Percentiles rank a stretch among this genome's conserved stretches.
These are phyloP conservation scores for Elsinoe necatrix DNA, from an alignment of 2,329 filamentous ascomycete species.

Conservation along the genomic window DNA sequence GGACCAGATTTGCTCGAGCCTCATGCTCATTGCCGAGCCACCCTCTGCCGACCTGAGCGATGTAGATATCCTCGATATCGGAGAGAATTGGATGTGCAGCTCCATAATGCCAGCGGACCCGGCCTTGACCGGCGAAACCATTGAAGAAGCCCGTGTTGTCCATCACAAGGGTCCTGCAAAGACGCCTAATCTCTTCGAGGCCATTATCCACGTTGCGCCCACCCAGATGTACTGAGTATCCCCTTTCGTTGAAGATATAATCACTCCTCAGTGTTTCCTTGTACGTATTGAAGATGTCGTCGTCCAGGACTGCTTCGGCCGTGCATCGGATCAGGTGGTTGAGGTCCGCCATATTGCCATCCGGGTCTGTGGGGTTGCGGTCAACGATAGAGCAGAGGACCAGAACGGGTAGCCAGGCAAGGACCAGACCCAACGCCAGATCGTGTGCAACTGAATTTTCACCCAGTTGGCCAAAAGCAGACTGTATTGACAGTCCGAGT, in stretches of 20 bases:
- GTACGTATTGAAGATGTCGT: conserved; percentile 17
- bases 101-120: conserved; percentile 31
- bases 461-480: conserved; percentile 31
- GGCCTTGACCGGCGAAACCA: conserved; percentile 35
- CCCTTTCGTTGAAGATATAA: neutral
- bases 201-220: conserved; percentile 20
- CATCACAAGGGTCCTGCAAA: conserved; percentile 24
- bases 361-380: conserved; percentile 38
- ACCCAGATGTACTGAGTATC: conserved; percentile 19
- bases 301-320: conserved; percentile 27
- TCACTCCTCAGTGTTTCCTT: conserved; percentile 13
- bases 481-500: conserved; percentile 31
- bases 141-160: conserved; percentile 30
- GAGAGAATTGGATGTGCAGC: conserved; percentile 36
- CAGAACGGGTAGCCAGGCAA: conserved; percentile 40
- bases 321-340: conserved; percentile 34
- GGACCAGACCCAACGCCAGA: conserved; percentile 36
- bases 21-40: conserved; percentile 31
- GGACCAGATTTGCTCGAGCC: conserved; percentile 30
- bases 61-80: conserved; percentile 35
- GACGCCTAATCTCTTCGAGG: conserved; percentile 21
- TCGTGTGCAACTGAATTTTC: conserved; percentile 37
- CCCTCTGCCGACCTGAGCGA: conserved; percentile 31
- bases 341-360: conserved; percentile 33
- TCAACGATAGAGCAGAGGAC: conserved; percentile 40